phyloP scores from a whole-genome alignment of 352 stramenopile species.

The Pythium rhizo-oryzae region DNA sequence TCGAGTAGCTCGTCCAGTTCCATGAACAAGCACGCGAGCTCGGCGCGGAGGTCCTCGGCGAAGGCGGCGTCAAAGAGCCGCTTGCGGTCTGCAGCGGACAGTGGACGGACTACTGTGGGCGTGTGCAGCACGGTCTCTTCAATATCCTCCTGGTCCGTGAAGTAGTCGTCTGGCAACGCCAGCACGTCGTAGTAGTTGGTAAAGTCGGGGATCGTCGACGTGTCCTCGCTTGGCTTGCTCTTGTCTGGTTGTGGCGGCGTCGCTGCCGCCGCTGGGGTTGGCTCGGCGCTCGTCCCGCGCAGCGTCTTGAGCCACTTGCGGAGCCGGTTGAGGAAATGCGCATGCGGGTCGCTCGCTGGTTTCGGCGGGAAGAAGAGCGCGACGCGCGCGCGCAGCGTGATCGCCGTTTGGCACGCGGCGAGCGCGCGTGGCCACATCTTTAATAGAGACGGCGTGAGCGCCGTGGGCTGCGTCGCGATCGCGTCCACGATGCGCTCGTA shows the following conservation, averaged over 20 bases:
- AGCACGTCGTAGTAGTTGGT: conserved; percentile 17
- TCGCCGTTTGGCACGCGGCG: conserved; percentile 4
- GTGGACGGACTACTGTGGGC: neutral
- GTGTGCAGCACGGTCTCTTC: neutral
- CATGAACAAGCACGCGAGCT: conserved; percentile 34
- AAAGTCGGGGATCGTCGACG: neutral
- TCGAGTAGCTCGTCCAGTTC: conserved; percentile 26
- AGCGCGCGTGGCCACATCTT: conserved; percentile 3
- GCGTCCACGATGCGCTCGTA: conserved; percentile 7
- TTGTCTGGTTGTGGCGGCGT: neutral
- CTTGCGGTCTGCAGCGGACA: neutral
- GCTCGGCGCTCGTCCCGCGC: no score
- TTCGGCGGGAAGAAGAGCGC: neutral
- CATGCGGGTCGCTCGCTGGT: neutral
- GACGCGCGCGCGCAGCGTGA: conserved; percentile 15
- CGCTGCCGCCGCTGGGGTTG: no score
- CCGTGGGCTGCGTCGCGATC: conserved; percentile 6
- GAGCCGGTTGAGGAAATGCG: conserved; percentile 1
- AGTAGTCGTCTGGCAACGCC: neutral
- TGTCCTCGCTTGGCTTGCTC: neutral
- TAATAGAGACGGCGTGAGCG: neutral
- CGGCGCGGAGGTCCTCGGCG: conserved; percentile 25
- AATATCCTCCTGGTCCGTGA: neutral
- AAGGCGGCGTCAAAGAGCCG: neutral
- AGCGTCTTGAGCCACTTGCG: neutral